These are phyloP conservation scores for Hypoxylon perforatum DNA, from an alignment of 495 filamentous ascomycete genomes.

Conservation along the genomic window DNA sequence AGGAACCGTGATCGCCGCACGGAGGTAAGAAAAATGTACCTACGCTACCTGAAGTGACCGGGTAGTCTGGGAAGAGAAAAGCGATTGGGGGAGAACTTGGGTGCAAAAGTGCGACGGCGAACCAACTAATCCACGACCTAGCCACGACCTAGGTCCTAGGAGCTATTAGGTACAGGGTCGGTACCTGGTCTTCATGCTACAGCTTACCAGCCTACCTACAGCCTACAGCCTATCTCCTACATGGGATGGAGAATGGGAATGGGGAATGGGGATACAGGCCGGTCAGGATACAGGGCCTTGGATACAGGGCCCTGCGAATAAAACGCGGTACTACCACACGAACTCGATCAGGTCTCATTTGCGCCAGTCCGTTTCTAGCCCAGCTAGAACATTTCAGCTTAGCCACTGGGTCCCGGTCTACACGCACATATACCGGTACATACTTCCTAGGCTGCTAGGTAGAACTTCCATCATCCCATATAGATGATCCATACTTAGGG, in stretches of 20 bases:
- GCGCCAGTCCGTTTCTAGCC: conserved; percentile 7
- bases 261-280: background rate
- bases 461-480: conserved; percentile 1
- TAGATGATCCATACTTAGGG: conserved; percentile 11
- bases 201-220: background rate
- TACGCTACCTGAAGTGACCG: conserved; percentile 10
- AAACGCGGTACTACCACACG: conserved; percentile 28
- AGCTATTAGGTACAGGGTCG: background rate
- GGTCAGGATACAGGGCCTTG: conserved; percentile 3
- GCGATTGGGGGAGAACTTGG: conserved; percentile 28
- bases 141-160: background rate
- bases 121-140: background rate
- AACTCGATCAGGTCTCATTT: conserved; percentile 6
- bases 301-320: background rate
- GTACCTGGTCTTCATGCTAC: background rate
- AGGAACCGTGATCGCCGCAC: conserved; percentile 29
- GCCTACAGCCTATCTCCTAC: background rate
- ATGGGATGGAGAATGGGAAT: background rate
- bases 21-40: conserved; percentile 6
- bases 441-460: too few species aligned
- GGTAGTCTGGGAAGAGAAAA: conserved; percentile 9
- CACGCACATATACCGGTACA: background rate
- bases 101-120: conserved; percentile 15
- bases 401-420: background rate
- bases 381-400: conserved; percentile 13